Evolutionary conservation across 169 alveolate genomes (phyloP), one percentile per base, ranked within the genome.

Genomic region (Hepatocystis sp.): DNA sequence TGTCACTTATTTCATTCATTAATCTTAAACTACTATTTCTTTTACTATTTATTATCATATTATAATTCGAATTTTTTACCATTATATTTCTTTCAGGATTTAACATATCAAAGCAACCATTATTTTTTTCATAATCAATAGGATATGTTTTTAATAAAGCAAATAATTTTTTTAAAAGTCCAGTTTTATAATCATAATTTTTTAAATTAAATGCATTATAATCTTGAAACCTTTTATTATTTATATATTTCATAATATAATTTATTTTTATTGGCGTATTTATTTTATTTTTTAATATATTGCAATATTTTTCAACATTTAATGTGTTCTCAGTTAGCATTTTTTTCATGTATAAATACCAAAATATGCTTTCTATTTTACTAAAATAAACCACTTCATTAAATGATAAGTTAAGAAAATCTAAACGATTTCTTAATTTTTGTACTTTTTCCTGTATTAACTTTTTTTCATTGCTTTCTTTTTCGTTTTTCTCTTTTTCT

Each of bases 121-220:
- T 81, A 81, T 81, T 81, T 55, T 81, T 84, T 5, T 81, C 89
- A 61, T 81, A 81, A 81, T 81, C 67, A 32, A 81, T 21, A 3
- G 89, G 89, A 44, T 81, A 81, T 2, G 89, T 61, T 47, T 81
- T 81, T 56, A 81, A 36, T 40, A 81, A 66, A 66, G 17, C 34
- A 81, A 81, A 81, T 19, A 81, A 63, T 34, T 27, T 64, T 81
- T 63, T 67, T 27, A 81, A 49, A 55, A 64, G 28, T 17, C 49
- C 10, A 27, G 63, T 81, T 39, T 81, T 81, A n/a, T 81, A 21
- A 2, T 64, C 84, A 53, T 61, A 81, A 0, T 36, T 64, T 4
- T 39, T 67, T 34, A 56, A 52, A 42, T 61, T 81, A 1, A 4
- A 11, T 61, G 19, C 30, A 65, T 47, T 61, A 49, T 34, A 64